Evolutionary conservation across 2,329 filamentous ascomycete species (phyloP).

Genomic region (Cadophora sp.): DNA sequence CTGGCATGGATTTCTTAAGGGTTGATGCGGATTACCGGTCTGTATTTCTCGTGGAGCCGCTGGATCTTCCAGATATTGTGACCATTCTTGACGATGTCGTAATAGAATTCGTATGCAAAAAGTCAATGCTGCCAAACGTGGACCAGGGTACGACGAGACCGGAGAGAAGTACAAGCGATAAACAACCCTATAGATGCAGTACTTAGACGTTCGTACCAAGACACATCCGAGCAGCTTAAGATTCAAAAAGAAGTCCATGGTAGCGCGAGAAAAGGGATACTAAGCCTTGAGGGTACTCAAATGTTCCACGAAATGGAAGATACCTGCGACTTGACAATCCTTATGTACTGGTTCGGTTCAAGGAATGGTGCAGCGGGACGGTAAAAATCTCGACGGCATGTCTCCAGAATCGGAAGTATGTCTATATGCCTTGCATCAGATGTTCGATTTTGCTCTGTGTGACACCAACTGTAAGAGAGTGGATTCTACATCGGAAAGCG

Average conservation of each 20-base stretch:
- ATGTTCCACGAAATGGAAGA: neutral
- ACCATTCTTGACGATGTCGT: constrained; percentile 34
- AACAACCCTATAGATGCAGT: neutral
- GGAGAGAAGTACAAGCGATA: neutral
- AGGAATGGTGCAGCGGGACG: neutral
- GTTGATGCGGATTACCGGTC: constrained; percentile 3
- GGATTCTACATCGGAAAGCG: neutral
- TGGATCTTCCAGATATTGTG: constrained; percentile 27
- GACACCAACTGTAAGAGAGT: neutral
- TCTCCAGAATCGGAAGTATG: neutral
- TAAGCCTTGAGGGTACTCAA: neutral
- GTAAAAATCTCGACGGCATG: neutral
- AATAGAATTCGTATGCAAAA: constrained; percentile 36
- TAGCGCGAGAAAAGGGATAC: neutral
- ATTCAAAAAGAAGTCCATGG: neutral
- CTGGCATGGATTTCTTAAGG: neutral
- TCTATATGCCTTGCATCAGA: neutral
- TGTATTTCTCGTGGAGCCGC: constrained; percentile 29
- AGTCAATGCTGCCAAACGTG: constrained; percentile 42
- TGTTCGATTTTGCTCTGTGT: neutral
- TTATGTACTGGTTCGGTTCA: neutral
- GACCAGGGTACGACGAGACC: constrained; percentile 40
- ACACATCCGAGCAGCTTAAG: neutral
- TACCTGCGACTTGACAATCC: neutral
- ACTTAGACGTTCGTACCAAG: neutral